Conservation (phyloP, 192 early-diverging fungal genomes). For the Chytriomyces confervae region DNA sequence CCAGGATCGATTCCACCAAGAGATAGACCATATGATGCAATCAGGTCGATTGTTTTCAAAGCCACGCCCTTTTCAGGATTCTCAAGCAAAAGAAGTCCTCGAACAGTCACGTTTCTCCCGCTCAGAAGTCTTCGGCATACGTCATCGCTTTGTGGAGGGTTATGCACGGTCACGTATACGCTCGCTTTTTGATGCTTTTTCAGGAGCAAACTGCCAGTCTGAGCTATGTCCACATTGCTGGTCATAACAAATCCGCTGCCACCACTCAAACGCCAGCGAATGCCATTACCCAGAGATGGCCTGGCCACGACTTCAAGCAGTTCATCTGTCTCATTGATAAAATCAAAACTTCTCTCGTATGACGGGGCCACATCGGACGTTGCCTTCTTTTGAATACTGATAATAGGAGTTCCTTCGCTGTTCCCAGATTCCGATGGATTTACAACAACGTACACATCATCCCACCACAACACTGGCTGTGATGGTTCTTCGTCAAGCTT, state of each 20-base stretch:
- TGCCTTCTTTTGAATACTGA: slow-evolving; percentile 37
- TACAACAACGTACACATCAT: slow-evolving; percentile 55
- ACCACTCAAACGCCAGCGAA: slow-evolving; percentile 50
- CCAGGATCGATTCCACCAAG: slow-evolving; percentile 56
- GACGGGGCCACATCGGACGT: slow-evolving; percentile 39
- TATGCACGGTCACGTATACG: slow-evolving; percentile 59
- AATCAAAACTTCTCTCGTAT: slow-evolving; percentile 44
- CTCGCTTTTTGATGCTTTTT: slow-evolving; percentile 53
- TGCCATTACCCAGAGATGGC: slow-evolving; percentile 48
- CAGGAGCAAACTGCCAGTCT: slow-evolving; percentile 45
- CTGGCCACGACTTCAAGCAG: slow-evolving; percentile 59
- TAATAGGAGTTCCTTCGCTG: slow-evolving; percentile 2
- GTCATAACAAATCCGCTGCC: slow-evolving; percentile 39
- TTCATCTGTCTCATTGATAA: slow-evolving; percentile 58
- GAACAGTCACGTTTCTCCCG: slow-evolving; percentile 60
- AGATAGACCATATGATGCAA: slow-evolving; percentile 66
- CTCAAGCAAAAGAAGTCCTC: slow-evolving; percentile 68
- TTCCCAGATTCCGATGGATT: slow-evolving; percentile 7
- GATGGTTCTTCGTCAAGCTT: slow-evolving; percentile 8
- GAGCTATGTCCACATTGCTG: slow-evolving; percentile 12
- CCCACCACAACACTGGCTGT: slow-evolving; percentile 55
- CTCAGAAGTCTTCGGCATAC: slow-evolving; percentile 35
- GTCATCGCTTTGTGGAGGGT: slow-evolving; percentile 47
- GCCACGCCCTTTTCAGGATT: slow-evolving; percentile 56
- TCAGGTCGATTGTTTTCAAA: slow-evolving; percentile 67